Conservation (phyloP, 441 rosid genomes). For the Pelargonium cotyledonis region DNA sequence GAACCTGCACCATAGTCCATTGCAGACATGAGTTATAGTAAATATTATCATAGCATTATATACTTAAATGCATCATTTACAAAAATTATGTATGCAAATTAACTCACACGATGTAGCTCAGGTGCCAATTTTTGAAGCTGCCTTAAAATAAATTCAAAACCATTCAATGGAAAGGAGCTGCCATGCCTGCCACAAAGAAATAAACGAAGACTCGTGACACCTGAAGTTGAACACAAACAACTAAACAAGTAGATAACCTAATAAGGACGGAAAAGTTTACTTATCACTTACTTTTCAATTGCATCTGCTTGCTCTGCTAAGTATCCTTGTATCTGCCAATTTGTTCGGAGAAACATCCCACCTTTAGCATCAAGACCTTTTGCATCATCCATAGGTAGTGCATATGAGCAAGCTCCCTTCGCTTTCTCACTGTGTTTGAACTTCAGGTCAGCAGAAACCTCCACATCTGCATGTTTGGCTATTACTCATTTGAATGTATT, state of each 20-base stretch:
- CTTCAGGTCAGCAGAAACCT: slow-evolving; percentile 40
- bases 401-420: slow-evolving; percentile 37
- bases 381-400: slow-evolving; percentile 35
- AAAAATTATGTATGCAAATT: slow-evolving; percentile 13
- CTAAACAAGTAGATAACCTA: slow-evolving; percentile 12
- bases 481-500: slow-evolving; percentile 10
- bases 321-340: slow-evolving; percentile 84
- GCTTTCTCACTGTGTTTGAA: slow-evolving; percentile 36
- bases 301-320: slow-evolving; percentile 80
- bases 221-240: slow-evolving; percentile 8
- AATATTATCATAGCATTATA: not conserved
- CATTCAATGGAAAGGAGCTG: slow-evolving; percentile 56
- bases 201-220: not conserved
- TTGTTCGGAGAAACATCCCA: slow-evolving; percentile 64
- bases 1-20: slow-evolving; percentile 53
- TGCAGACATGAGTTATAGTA: slow-evolving; percentile 9
- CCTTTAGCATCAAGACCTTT: slow-evolving; percentile 33
- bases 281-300: slow-evolving; percentile 60
- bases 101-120: slow-evolving; percentile 85
- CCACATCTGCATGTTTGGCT: slow-evolving; percentile 48
- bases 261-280: slow-evolving; percentile 13
- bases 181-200: slow-evolving; percentile 54
- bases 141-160: slow-evolving; percentile 57
- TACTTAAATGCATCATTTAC: not conserved
- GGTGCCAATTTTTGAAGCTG: slow-evolving; percentile 85